Base-by-base conservation (phyloP, 352 stramenopile species). In the Pelagophyceae sp. region DNA sequence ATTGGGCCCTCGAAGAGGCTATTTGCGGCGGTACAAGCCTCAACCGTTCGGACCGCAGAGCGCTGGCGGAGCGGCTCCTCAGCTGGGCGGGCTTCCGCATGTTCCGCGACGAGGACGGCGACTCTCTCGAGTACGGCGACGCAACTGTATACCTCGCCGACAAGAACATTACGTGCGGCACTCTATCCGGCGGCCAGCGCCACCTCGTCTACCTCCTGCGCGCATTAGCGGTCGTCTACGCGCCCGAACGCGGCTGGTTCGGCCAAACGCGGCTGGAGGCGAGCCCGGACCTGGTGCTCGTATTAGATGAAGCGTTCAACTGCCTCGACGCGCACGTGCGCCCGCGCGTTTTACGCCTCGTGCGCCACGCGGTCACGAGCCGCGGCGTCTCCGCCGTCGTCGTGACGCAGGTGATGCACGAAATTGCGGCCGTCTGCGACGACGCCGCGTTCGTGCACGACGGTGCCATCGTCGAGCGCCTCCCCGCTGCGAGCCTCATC, bases 181-280 rank as follows among this genome's bases (percentile, higher is more conserved):
- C 67, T 2, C 67, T 74, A 1, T 40, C 17, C 67, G 67, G 67
- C 35, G 67, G 67, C 27, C 67, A 74, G 67, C 67, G 67, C 37
- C 67, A 74, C 35, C 67, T 74, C 67, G 37, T 74, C 35, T 74
- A 74, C 37, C n/a, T 74, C 20, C 67, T 74, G 2, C 67, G 67
- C 17, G 3, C 1, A 6, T 27, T 74, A 0, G 33, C 67, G 35
- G 35, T 19, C 17, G 19, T 2, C 38, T 74, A 38, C 67, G 31
- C 6, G 5, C 35, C 67, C 5, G 5, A 58, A 2, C 27, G 15
- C 15, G 61, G 20, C 6, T n/a, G 58, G 23, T n/a, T n/a, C 23
- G 5, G 5, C 17, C 58, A 17, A 3, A 27, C 5, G 15, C 25
- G 58, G 15, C 58, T n/a, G 15, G 15, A n/a, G 31, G 2, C 17